These are phyloP conservation scores for Alternaria triticimaculans DNA, from an alignment of 2,329 filamentous ascomycete genomes.

Conservation along the genomic window DNA sequence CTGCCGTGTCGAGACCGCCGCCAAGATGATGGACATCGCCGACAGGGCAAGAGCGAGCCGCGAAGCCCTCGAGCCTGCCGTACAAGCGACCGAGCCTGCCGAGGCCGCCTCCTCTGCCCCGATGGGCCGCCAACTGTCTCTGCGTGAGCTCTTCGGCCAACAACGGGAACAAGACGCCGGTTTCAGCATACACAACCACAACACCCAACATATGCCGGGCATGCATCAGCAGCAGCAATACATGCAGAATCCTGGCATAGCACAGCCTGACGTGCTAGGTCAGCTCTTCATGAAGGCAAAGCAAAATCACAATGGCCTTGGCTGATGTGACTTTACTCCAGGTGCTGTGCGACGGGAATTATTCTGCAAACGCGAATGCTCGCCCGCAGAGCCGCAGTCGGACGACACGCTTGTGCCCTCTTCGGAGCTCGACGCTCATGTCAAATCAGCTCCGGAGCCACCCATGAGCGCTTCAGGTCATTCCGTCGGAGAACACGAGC, in stretches of 20 bases:
- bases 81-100: slow-evolving; percentile 39
- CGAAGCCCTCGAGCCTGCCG: slow-evolving; percentile 44
- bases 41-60: slow-evolving; percentile 58
- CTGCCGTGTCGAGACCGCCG: slow-evolving; percentile 58
- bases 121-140: slow-evolving; percentile 61
- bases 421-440: neutral
- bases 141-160: slow-evolving; percentile 63
- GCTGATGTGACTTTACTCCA: slow-evolving; percentile 23
- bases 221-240: slow-evolving; percentile 49
- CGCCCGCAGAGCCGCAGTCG: neutral
- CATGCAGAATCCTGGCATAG: slow-evolving; percentile 22
- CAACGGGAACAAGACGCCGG: slow-evolving; percentile 60
- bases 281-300: slow-evolving; percentile 47
- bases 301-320: slow-evolving; percentile 42
- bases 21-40: slow-evolving; percentile 63
- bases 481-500: neutral
- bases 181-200: slow-evolving; percentile 59
- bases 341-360: neutral
- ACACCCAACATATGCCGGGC: slow-evolving; percentile 19
- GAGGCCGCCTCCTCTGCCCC: slow-evolving; percentile 47
- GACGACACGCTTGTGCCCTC: neutral
- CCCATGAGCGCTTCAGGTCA: neutral
- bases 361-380: neutral
- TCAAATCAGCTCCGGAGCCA: neutral
- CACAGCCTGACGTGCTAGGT: slow-evolving; percentile 37